phyloP scores from a whole-genome alignment of 2,329 filamentous ascomycete species.

The Claviceps africana region DNA sequence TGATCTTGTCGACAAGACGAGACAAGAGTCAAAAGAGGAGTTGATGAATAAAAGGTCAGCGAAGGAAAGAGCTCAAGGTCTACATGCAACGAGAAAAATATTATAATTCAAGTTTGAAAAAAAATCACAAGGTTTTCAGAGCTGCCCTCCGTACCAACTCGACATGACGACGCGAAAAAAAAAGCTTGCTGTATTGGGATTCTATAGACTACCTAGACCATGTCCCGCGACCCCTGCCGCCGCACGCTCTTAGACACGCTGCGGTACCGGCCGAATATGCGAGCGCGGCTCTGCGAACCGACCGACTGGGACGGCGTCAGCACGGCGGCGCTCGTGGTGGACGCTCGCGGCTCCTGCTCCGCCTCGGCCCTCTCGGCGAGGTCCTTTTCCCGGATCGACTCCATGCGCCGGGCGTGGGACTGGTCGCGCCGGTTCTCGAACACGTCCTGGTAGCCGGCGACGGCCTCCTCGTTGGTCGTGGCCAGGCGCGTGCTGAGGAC shows the following conservation, averaged over 20 bases:
- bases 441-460: constrained; percentile 31
- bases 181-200: no score
- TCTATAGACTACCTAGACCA: background rate
- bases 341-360: constrained; percentile 9
- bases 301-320: background rate
- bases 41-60: no score
- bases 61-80: no score
- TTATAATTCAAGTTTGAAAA: no score
- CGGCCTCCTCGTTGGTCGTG: constrained; percentile 17
- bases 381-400: constrained; percentile 25
- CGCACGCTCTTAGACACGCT: background rate
- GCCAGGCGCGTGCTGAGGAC: constrained; percentile 7
- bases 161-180: no score
- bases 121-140: no score
- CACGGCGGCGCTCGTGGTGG: background rate
- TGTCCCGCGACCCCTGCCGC: background rate
- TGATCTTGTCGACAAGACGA: no score
- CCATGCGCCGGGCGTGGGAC: constrained; percentile 20
- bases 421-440: constrained; percentile 28
- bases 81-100: no score
- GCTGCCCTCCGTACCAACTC: no score
- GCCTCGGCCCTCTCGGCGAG: constrained; percentile 15
- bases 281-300: background rate
- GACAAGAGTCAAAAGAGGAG: no score
- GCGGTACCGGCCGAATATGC: background rate